Evolutionary conservation across 352 stramenopile species (phyloP).

Genomic region (Pythium oligandrum): DNA sequence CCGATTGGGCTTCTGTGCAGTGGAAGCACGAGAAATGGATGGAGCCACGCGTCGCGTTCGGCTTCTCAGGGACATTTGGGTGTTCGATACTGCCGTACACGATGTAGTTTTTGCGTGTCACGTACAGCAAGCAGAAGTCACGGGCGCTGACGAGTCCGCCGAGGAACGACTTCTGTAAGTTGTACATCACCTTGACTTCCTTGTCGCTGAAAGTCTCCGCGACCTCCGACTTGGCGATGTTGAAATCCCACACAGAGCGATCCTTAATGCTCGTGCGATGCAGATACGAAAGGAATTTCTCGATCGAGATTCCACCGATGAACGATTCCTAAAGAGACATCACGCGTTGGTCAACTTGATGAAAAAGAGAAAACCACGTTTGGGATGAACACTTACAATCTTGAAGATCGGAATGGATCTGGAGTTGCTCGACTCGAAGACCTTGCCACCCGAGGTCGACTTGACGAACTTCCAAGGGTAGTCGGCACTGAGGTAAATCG

Average conservation of each 20-base stretch:
- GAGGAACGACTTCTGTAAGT: constrained; percentile 53
- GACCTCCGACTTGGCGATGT: constrained; percentile 41
- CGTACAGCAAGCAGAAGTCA: constrained; percentile 51
- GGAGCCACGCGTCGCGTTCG: constrained; percentile 26
- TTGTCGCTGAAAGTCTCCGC: constrained; percentile 37
- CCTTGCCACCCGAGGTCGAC: constrained; percentile 19
- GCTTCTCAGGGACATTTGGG: constrained; percentile 26
- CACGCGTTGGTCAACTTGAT: constrained; percentile 1
- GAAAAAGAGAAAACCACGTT: constrained; percentile 6
- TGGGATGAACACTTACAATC: no score
- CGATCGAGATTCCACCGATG: constrained; percentile 30
- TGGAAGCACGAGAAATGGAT: constrained; percentile 43
- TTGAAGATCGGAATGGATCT: constrained; percentile 42
- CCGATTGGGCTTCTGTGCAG: constrained; percentile 23
- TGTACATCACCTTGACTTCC: constrained; percentile 32
- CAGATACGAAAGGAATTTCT: constrained; percentile 39
- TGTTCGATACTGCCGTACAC: constrained; percentile 42
- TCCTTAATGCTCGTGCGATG: constrained; percentile 34
- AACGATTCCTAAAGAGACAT: constrained; percentile 31
- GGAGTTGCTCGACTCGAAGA: constrained; percentile 50
- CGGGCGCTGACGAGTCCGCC: constrained; percentile 45
- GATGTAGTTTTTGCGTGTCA: constrained; percentile 20
- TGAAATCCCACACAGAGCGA: constrained; percentile 45
- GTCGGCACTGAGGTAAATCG: constrained; percentile 33
- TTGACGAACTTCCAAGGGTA: constrained; percentile 39